Percentiles rank a stretch among this genome's conserved stretches.
Conservation (phyloP, 345 rosid genomes). For the Hibiscus tridactylites region DNA sequence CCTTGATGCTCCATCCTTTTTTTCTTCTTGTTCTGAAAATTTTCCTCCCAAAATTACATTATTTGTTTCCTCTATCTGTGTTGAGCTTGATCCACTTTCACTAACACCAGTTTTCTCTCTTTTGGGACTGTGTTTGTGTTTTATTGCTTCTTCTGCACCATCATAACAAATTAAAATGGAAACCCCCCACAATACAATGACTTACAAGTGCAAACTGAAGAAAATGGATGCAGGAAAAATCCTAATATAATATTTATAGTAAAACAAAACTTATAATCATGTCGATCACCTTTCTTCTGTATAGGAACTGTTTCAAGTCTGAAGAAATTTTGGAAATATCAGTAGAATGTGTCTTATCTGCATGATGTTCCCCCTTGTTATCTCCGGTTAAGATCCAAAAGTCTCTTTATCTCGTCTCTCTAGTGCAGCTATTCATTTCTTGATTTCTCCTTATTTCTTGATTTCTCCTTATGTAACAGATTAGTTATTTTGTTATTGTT, state of each 20-base stretch:
- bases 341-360: not conserved
- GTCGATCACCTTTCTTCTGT: constrained; percentile 7
- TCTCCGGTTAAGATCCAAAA: no score
- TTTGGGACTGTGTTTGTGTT: constrained; percentile 11
- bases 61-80: constrained; percentile 14
- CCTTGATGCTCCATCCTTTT: constrained; percentile 20
- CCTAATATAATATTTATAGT: not conserved
- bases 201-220: not conserved
- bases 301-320: not conserved
- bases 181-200: not conserved
- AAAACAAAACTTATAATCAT: not conserved
- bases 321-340: not conserved
- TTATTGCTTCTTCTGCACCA: constrained; percentile 15
- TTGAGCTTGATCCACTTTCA: constrained; percentile 7
- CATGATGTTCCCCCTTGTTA: not conserved
- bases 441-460: no score
- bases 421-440: no score
- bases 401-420: no score
- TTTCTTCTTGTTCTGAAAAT: constrained; percentile 15
- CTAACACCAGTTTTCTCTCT: constrained; percentile 11
- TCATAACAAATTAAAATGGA: constrained; percentile 4
- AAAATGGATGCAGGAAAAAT: not conserved
- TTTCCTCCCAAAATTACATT: constrained; percentile 6
- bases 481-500: no score
- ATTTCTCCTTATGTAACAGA: no score